Conservation (phyloP, 1,284 basidiomycete genomes). For the Fistulina hepatica region DNA sequence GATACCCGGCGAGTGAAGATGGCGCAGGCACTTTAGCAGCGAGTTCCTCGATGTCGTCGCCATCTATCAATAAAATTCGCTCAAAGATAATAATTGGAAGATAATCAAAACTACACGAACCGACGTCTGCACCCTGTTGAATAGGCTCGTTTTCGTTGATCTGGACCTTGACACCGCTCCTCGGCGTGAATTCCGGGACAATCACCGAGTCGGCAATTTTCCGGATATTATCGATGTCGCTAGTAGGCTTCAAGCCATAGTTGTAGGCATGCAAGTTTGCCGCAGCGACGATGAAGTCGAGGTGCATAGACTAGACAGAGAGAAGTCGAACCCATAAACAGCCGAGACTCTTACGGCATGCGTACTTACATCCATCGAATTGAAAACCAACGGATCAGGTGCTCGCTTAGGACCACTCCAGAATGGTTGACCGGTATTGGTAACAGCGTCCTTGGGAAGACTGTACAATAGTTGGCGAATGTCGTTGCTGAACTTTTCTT, state of each 20-base stretch:
- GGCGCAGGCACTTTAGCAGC: conserved; percentile 71
- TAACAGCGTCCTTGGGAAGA: conserved; percentile 86
- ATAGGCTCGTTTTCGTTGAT: conserved; percentile 89
- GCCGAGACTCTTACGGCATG: background rate
- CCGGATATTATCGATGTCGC: conserved; percentile 70
- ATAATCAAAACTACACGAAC: conserved; percentile 21
- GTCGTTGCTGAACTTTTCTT: conserved; percentile 89
- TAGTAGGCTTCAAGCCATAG: conserved; percentile 91
- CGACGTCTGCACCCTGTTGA: conserved; percentile 39
- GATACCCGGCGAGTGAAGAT: conserved; percentile 88
- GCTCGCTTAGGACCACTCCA: conserved; percentile 98
- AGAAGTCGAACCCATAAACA: conserved; percentile 6
- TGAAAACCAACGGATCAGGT: conserved; percentile 85
- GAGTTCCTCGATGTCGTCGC: conserved; percentile 42
- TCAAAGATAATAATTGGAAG: conserved; percentile 8
- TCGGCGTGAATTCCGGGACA: conserved; percentile 91
- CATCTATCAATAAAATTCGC: conserved; percentile 13
- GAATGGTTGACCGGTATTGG: conserved; percentile 88
- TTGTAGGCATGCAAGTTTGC: conserved; percentile 98
- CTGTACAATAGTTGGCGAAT: conserved; percentile 92
- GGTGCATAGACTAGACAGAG: conserved; percentile 60
- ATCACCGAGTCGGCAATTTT: conserved; percentile 79
- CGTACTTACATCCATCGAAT: conserved; percentile 70
- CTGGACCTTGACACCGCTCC: conserved; percentile 89
- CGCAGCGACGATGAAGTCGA: conserved; percentile 85